Evolutionary conservation across 208 protist species (phyloP), one percentile per base, ranked within the genome.

Genomic region (Wallacemonas sp.): DNA sequence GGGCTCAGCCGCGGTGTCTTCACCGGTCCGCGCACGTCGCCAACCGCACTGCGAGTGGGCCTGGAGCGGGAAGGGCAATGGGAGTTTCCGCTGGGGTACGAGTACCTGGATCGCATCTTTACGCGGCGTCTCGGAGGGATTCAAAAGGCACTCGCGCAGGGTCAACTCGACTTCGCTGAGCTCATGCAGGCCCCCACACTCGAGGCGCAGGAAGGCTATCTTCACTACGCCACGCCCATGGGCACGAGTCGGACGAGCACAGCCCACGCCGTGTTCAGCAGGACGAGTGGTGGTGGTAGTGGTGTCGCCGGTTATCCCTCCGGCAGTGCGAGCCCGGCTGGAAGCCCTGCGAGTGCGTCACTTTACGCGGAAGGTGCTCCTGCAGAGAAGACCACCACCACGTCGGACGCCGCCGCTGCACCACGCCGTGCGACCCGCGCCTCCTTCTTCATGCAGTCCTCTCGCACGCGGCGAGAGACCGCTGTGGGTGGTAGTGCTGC

Each of bases 1-100:
- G 86, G 88, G 14, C 68, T 96, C 21, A 94, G 82, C 62, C 79
- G 88, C 27, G 90, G 87, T 30, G 76, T 93, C 39, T 96, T 94
- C 64, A 96, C 88, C 14, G 90, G 90, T 11, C 78, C 79, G 1
- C 76, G 79, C 9, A 81, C 87, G 11, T 85, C 79, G 2, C 64
- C 81, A 30, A 31, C 54, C 8, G 86, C 85, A n/a, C 68, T 96
- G 51, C 79, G 82, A 31, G 64, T 75, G 33, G 90, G 83, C 26
- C 72, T 96, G 15, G 74, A 86, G 41, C 77, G 78, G 30, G 75
- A 88, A 1, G 74, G 74, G 14, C 69, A 79, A 46, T 88, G 80
- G 76, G 56, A 62, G 12, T 70, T 91, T 61, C 44, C 75, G 0
- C 47, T 90, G 11, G 63, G 80, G 39, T 66, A 73, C 49, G 47